Evolutionary conservation across 768 basidiomycete genomes (phyloP).

Genomic region (Omphalotus guepiniiformis): DNA sequence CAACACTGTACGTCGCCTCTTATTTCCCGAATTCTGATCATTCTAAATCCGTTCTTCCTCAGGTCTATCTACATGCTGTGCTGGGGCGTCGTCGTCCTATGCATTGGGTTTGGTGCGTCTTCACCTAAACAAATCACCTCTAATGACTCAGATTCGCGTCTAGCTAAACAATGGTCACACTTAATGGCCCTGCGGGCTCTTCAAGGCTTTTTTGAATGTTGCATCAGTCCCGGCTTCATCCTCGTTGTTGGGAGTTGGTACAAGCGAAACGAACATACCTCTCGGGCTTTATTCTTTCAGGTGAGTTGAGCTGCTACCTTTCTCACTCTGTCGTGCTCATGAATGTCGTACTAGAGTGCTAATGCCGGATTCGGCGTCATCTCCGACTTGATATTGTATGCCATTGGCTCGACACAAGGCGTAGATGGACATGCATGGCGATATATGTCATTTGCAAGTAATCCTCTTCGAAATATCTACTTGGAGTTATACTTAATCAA

Average conservation of each 20-base stretch:
- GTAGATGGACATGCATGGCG: neutral
- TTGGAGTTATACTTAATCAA: neutral
- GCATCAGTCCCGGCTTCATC: slow-evolving; percentile 11
- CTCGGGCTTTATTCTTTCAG: slow-evolving; percentile 7
- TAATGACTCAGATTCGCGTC: neutral
- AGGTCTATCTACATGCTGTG: slow-evolving; percentile 8
- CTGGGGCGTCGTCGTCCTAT: slow-evolving; percentile 7
- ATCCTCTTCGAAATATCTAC: neutral
- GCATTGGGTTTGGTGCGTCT: slow-evolving; percentile 8
- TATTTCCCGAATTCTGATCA: too few species aligned
- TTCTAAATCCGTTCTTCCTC: neutral
- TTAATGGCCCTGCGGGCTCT: slow-evolving; percentile 7
- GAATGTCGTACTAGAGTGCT: slow-evolving; percentile 2
- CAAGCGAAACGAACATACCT: slow-evolving; percentile 5
- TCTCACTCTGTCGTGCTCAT: neutral
- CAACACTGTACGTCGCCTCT: too few species aligned
- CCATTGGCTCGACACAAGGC: slow-evolving; percentile 2
- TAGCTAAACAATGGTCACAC: slow-evolving; percentile 5
- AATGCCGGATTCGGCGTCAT: slow-evolving; percentile 12
- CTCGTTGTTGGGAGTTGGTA: slow-evolving; percentile 10
- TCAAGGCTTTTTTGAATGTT: slow-evolving; percentile 12
- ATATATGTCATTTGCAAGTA: slow-evolving; percentile 4
- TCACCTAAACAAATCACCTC: neutral
- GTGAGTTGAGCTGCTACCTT: neutral
- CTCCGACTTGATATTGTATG: slow-evolving; percentile 6